phyloP scores from a whole-genome alignment of 768 basidiomycete genomes.

The Xanthoconium stramineum region DNA sequence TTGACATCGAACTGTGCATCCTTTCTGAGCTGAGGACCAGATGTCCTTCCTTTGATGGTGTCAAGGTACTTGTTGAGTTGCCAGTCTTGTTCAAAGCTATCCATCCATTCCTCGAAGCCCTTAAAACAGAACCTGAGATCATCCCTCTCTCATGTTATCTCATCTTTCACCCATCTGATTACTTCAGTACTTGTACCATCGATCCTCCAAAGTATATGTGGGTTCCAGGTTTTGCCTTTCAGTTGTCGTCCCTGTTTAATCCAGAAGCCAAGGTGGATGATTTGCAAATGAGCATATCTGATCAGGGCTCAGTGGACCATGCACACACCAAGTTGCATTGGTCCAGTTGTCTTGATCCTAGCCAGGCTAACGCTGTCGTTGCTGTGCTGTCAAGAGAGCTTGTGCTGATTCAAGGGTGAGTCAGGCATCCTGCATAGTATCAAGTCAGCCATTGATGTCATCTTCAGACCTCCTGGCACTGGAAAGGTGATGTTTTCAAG shows the following conservation, averaged over 20 bases:
- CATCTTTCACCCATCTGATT: constrained; percentile 39
- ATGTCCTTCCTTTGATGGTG: constrained; percentile 20
- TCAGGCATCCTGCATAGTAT: neutral
- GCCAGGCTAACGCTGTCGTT: constrained; percentile 69
- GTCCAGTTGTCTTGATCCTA: constrained; percentile 59
- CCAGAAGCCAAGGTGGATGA: constrained; percentile 36
- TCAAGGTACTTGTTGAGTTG: constrained; percentile 52
- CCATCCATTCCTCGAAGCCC: constrained; percentile 62
- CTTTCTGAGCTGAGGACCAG: constrained; percentile 35
- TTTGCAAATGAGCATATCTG: constrained; percentile 39
- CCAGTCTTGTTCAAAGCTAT: constrained; percentile 66
- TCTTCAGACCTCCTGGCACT: constrained; percentile 66
- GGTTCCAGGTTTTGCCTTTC: constrained; percentile 53
- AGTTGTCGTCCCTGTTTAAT: constrained; percentile 54
- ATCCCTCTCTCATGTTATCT: constrained; percentile 57
- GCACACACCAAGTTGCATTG: constrained; percentile 45
- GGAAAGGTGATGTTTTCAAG: constrained; percentile 51
- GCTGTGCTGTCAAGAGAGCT: constrained; percentile 59
- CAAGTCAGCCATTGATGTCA: neutral
- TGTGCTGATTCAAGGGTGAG: constrained; percentile 70
- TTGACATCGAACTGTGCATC: constrained; percentile 47
- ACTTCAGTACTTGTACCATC: constrained; percentile 35
- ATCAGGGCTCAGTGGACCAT: constrained; percentile 40
- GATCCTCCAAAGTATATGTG: constrained; percentile 53
- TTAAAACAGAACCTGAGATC: constrained; percentile 53